These are phyloP conservation scores for Rauvolfia tetraphylla DNA, from an alignment of 257 asterid species.

Conservation along the genomic window DNA sequence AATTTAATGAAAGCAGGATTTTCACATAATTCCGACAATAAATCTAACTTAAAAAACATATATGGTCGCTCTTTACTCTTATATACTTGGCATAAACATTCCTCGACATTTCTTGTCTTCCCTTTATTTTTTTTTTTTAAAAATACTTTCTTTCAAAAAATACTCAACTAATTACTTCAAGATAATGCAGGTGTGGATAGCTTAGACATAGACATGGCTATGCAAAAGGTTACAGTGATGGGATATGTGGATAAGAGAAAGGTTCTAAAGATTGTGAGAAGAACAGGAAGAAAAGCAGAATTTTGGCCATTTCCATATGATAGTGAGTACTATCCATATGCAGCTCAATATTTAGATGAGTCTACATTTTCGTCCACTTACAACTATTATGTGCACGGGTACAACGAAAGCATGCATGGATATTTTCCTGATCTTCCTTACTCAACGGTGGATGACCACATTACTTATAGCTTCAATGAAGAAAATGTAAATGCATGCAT, in stretches of 20 bases:
- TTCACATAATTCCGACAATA: too few relatives aligned
- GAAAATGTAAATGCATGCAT: slow-evolving; percentile 54
- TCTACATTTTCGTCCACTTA: slow-evolving; percentile 42
- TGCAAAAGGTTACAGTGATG: slow-evolving; percentile 51
- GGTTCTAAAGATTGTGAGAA: slow-evolving; percentile 45
- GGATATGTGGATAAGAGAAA: slow-evolving; percentile 46
- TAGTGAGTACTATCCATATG: slow-evolving; percentile 44
- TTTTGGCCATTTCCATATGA: slow-evolving; percentile 65
- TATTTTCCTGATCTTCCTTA: slow-evolving; percentile 48
- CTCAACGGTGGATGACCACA: slow-evolving; percentile 35
- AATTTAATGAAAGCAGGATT: too few relatives aligned
- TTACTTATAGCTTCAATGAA: slow-evolving; percentile 42
- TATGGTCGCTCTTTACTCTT: too few relatives aligned
- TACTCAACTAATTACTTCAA: neutral
- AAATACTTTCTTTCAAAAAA: neutral
- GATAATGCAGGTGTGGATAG: slow-evolving; percentile 46
- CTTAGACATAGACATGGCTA: slow-evolving; percentile 55
- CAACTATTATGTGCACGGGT: slow-evolving; percentile 52
- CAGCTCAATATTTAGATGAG: slow-evolving; percentile 41
- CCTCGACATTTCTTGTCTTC: too few relatives aligned
- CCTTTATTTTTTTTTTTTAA: too few relatives aligned
- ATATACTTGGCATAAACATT: too few relatives aligned
- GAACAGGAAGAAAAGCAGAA: slow-evolving; percentile 47
- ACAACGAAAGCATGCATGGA: slow-evolving; percentile 47
- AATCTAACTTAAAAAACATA: too few relatives aligned